Conservation (phyloP, 164 flowering plant genomes). For the Warburgia ugandensis region DNA sequence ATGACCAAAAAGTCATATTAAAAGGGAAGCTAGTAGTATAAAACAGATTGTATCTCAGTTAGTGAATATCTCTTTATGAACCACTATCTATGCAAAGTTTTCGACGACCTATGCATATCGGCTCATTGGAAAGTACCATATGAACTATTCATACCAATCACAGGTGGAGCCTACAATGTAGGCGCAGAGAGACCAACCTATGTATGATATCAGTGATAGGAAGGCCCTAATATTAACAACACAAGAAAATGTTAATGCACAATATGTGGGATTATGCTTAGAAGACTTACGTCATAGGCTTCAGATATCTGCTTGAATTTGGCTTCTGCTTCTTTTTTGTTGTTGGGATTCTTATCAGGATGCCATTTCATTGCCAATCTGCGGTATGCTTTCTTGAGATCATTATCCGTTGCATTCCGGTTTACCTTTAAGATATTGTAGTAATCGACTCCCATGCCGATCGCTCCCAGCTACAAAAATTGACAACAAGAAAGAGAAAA, state of each 20-base stretch:
- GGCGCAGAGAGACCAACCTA: too few relatives aligned
- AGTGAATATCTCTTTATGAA: too few relatives aligned
- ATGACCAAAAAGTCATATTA: too few relatives aligned
- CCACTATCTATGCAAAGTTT: too few relatives aligned
- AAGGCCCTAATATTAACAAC: neutral
- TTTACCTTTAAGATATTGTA: slow-evolving; percentile 27
- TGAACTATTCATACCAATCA: too few relatives aligned
- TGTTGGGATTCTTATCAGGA: slow-evolving; percentile 32
- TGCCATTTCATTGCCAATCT: slow-evolving; percentile 39
- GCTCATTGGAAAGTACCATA: too few relatives aligned
- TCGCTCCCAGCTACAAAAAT: too few relatives aligned
- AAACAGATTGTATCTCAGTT: too few relatives aligned
- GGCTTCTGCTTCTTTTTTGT: slow-evolving; percentile 32
- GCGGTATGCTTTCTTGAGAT: slow-evolving; percentile 30
- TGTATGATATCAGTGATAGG: neutral
- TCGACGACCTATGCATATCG: too few relatives aligned
- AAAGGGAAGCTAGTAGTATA: too few relatives aligned
- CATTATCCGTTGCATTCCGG: slow-evolving; percentile 27
- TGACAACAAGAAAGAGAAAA: too few relatives aligned
- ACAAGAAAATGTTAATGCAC: neutral
- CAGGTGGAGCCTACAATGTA: too few relatives aligned
- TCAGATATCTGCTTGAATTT: slow-evolving; percentile 37
- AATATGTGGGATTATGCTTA: neutral
- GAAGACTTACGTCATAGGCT: slow-evolving; percentile 27
- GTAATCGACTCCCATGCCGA: slow-evolving; percentile 30